These are phyloP conservation scores for Penicillium polonicum DNA, from an alignment of 2,329 filamentous ascomycete genomes.

Conservation along the genomic window DNA sequence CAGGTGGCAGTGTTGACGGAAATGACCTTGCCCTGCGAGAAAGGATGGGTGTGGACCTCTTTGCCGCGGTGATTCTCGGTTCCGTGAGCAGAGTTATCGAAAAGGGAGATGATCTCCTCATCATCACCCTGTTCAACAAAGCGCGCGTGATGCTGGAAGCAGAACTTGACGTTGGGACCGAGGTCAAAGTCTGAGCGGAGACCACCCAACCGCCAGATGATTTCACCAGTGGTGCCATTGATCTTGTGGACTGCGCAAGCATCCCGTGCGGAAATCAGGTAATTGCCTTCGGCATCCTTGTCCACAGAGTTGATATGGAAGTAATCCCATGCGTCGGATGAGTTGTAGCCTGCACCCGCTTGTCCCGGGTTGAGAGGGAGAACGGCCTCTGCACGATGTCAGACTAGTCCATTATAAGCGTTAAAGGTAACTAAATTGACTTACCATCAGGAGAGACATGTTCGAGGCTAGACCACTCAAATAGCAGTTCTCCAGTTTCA, in stretches of 20 bases:
- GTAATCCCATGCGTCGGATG: conserved; percentile 49
- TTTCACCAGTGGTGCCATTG: conserved; percentile 46
- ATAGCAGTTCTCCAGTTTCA: conserved; percentile 36
- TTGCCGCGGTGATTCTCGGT: conserved; percentile 27
- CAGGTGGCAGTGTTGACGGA: conserved; percentile 45
- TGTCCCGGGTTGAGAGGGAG: conserved; percentile 50
- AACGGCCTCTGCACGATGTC: too few species aligned
- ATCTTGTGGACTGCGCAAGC: conserved; percentile 50
- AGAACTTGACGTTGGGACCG: conserved; percentile 47
- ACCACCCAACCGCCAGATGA: conserved; percentile 51
- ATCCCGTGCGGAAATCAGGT: conserved; percentile 50
- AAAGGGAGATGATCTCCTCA: conserved; percentile 54
- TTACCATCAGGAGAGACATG: too few species aligned
- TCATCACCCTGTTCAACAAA: conserved; percentile 48
- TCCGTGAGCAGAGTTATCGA: conserved; percentile 54
- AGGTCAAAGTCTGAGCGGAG: conserved; percentile 47
- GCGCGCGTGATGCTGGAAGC: conserved; percentile 53
- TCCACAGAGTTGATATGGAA: conserved; percentile 52
- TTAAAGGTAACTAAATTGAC: too few species aligned
- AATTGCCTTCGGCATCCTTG: conserved; percentile 45
- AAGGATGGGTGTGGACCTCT: conserved; percentile 20
- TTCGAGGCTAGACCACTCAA: too few species aligned
- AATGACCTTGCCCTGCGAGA: conserved; percentile 49
- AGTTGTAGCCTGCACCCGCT: conserved; percentile 39
- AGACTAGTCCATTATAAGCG: too few species aligned